Percentiles rank a stretch among this genome's conserved stretches.
Evolutionary conservation across 768 basidiomycete genomes (phyloP).

Genomic region (Cubamyces sp.): DNA sequence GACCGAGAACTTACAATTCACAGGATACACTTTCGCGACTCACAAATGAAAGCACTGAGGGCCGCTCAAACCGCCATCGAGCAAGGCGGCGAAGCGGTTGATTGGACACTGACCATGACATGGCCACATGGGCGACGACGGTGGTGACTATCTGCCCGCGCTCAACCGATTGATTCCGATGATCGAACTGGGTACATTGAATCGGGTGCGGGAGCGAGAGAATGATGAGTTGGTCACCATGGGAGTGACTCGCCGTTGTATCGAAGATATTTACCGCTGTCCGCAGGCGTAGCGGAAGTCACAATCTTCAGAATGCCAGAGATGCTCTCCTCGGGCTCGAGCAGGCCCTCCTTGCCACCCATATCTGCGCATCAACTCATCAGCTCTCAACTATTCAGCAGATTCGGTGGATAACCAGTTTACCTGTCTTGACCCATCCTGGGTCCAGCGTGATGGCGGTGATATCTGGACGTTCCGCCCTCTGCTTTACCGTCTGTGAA

Average conservation of each 20-base stretch:
- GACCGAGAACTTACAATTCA: no score
- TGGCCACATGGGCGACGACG: no score
- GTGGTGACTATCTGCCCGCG: no score
- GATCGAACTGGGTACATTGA: no score
- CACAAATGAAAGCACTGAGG: no score
- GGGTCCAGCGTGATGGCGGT: constrained; percentile 15
- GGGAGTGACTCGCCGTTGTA: constrained; percentile 19
- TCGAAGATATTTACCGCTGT: constrained; percentile 15
- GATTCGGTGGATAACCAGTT: constrained; percentile 14
- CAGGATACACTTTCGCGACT: no score
- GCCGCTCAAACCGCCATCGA: no score
- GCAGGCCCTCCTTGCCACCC: constrained; percentile 8
- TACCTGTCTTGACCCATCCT: constrained; percentile 22
- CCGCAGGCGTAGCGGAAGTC: neutral
- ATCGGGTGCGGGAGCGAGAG: no score
- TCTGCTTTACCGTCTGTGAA: constrained; percentile 19
- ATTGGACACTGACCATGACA: no score
- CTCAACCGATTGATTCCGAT: no score
- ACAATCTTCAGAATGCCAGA: constrained; percentile 9
- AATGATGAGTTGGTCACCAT: constrained; percentile 2
- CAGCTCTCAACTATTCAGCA: neutral
- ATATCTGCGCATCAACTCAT: constrained; percentile 8
- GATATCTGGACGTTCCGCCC: constrained; percentile 15
- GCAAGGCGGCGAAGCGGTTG: no score
- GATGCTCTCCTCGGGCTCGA: constrained; percentile 16